These are phyloP conservation scores for Rhizopogon vulgaris DNA, from an alignment of 768 basidiomycete species.

Conservation along the genomic window DNA sequence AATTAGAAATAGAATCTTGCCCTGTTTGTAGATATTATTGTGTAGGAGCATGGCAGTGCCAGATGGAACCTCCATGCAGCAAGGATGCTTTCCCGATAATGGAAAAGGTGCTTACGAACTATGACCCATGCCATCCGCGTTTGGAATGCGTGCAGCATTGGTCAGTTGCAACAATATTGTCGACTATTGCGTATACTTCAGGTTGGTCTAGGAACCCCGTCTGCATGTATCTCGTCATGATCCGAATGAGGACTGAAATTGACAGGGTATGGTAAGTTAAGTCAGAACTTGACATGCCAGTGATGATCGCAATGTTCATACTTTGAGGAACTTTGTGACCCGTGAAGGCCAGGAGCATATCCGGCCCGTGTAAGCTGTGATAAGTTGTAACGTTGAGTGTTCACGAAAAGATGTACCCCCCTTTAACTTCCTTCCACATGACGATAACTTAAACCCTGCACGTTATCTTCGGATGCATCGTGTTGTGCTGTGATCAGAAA, in stretches of 20 bases:
- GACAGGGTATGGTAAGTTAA: not conserved
- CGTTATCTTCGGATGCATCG: too few species aligned
- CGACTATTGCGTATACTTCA: not conserved
- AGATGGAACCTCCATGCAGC: not conserved
- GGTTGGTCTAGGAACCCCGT: not conserved
- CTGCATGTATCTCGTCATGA: not conserved
- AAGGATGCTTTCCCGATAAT: not conserved
- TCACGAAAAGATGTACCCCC: too few species aligned
- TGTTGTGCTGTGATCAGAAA: too few species aligned
- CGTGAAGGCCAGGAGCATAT: not conserved
- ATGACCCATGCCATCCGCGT: too few species aligned
- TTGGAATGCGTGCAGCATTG: too few species aligned
- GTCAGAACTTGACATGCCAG: not conserved
- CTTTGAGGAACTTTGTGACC: not conserved
- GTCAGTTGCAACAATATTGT: not conserved
- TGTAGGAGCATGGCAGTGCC: not conserved
- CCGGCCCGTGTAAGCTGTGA: too few species aligned
- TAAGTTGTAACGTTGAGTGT: too few species aligned
- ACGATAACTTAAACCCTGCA: too few species aligned
- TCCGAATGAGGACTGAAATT: not conserved
- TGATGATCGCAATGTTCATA: not conserved
- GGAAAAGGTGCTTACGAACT: not conserved
- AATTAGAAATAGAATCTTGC: not conserved
- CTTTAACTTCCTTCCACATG: too few species aligned
- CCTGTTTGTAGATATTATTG: not conserved